phyloP scores from a whole-genome alignment of 768 basidiomycete species.

The Pluteus cervinus region DNA sequence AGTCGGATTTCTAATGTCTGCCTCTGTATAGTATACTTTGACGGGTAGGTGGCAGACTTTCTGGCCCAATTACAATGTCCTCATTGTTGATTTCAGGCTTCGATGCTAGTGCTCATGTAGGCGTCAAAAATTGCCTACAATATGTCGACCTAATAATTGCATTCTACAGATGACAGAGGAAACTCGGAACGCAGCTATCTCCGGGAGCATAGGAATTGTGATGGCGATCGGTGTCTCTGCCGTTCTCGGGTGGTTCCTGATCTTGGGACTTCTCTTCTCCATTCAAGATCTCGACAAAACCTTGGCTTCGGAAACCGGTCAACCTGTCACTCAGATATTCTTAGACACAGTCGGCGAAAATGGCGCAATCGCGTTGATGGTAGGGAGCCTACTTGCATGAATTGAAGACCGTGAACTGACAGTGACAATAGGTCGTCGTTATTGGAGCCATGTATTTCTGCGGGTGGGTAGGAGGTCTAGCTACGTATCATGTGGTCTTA shows the following conservation, averaged over 20 bases:
- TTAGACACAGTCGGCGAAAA: conserved; percentile 69
- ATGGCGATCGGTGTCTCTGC: conserved; percentile 71
- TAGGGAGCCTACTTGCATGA: conserved; percentile 19
- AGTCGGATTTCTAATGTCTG: neutral
- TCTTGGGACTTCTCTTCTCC: conserved; percentile 67
- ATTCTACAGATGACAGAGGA: conserved; percentile 68
- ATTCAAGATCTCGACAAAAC: conserved; percentile 66
- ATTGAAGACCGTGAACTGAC: neutral
- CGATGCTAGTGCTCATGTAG: conserved; percentile 67
- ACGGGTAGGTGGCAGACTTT: conserved; percentile 38
- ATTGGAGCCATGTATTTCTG: conserved; percentile 74
- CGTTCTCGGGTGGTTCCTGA: conserved; percentile 69
- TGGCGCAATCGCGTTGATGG: conserved; percentile 73
- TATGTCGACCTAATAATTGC: neutral
- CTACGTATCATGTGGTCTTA: neutral
- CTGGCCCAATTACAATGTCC: neutral
- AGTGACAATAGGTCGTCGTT: conserved; percentile 42
- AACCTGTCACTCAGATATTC: conserved; percentile 78
- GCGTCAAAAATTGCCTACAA: conserved; percentile 12
- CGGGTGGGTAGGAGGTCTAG: conserved; percentile 33
- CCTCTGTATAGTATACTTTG: conserved; percentile 46
- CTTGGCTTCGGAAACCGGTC: conserved; percentile 44
- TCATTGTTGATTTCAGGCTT: conserved; percentile 37
- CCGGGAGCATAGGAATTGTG: conserved; percentile 61
- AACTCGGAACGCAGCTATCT: conserved; percentile 62